Conservation (phyloP, 305 asterid species). For the Fraxinus baroniana region DNA sequence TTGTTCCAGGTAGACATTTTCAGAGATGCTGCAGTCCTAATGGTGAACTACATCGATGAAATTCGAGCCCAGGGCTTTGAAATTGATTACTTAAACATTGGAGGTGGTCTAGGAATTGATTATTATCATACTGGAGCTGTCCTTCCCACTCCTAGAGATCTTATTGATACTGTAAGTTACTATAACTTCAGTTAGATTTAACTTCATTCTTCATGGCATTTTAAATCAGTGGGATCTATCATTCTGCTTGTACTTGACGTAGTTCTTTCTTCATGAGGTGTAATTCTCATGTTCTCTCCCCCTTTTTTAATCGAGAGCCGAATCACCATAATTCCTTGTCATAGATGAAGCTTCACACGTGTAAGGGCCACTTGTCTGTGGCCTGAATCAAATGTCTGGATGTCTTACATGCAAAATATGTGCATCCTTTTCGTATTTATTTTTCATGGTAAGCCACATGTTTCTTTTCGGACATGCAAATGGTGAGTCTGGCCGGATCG, state of each 20-base stretch:
- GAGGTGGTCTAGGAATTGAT: constrained; percentile 97
- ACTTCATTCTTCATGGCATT: background rate
- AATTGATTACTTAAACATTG: constrained; percentile 76
- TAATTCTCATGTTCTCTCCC: background rate
- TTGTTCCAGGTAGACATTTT: constrained; percentile 83
- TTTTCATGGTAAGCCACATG: background rate
- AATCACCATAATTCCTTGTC: no score
- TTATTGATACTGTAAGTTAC: constrained; percentile 71
- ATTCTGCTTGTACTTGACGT: background rate
- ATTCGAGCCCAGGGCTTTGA: constrained; percentile 92
- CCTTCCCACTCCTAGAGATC: constrained; percentile 89
- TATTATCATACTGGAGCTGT: constrained; percentile 84
- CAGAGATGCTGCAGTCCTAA: constrained; percentile 88
- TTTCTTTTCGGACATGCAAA: background rate
- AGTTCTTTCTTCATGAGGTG: background rate
- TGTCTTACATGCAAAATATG: background rate
- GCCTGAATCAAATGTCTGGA: no score
- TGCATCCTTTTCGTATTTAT: background rate
- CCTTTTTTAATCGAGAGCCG: background rate
- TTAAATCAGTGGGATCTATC: background rate
- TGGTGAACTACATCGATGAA: constrained; percentile 87
- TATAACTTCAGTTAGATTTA: constrained; percentile 2
- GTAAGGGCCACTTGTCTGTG: no score
- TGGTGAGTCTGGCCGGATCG: background rate
- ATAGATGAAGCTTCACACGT: no score